Evolutionary conservation across 2,329 filamentous ascomycete genomes (phyloP), one percentile per base, ranked within the genome.

Genomic region (Fusarium graminum): DNA sequence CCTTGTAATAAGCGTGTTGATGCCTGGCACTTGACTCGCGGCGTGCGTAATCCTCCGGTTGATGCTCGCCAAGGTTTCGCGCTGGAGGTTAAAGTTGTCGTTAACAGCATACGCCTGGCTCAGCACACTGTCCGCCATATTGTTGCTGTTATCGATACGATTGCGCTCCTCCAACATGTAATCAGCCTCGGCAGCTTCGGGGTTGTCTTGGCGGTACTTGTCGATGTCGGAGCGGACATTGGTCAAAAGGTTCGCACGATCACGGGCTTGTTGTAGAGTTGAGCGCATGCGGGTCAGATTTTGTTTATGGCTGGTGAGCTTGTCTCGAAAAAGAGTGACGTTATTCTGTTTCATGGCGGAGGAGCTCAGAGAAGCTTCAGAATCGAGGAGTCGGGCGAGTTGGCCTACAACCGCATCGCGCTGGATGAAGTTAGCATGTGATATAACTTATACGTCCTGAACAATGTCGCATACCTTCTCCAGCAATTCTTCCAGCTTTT

Each of bases 281-380:
- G 87, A 84, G 59, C 89, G 90, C 50, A 98, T 84, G 11, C 93
- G 91, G 6, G 83, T 79, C 36, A 97, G 87, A 78, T 98, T 94
- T 67, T 90, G 90, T 63, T 90, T 89, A 81, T 99, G 94, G 76
- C 97, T 92, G 36, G 88, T 83, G 16, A 98, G 89, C 76, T 97
- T 91, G 81, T 97, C 94, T 69, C 92, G 92, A 72, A 98, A 92
- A 29, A 97, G 90, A 59, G 92, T 86, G 36, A 99, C 89, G 77
- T 98, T 97, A 82, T 94, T 97, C 75, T 97, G 94, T 80, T 98
- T 98, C n/a, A 97, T 86, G 55, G 94, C 93, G 36, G 94, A 98
- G 42, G 93, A 90, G 49, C 92, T 93, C 60, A 96, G 87, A 55
- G 90, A 85, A 22, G 93, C 88, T 84, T 98, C 94, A 56, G 94